A percentile compares a stretch with the other conserved stretches of the same genome.
Evolutionary conservation across 768 basidiomycete species (phyloP).

Genomic region (Auricularia sp.): DNA sequence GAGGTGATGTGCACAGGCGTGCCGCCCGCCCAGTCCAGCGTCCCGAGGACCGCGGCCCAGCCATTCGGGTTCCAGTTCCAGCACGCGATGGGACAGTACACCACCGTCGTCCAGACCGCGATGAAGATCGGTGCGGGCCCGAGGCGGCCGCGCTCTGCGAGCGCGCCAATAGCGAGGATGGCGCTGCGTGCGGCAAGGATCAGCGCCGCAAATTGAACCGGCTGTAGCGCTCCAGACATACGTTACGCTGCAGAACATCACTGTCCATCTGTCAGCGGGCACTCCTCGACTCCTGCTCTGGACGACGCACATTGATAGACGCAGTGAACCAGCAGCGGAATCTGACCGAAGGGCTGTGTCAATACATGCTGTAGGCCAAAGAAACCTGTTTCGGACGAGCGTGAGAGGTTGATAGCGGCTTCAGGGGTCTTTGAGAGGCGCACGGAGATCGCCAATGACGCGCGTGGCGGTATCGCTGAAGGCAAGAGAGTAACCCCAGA

Average conservation of each 20-base stretch:
- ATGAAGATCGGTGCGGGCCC: conserved; percentile 72
- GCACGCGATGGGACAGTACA: conserved; percentile 79
- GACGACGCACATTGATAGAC: conserved; percentile 52
- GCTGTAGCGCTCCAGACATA: neutral
- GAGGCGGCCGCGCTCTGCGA: conserved; percentile 80
- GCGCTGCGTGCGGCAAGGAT: conserved; percentile 13
- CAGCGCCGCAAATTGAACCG: neutral
- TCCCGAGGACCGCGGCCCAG: conserved; percentile 80
- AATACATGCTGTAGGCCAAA: conserved; percentile 70
- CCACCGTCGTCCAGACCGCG: conserved; percentile 78
- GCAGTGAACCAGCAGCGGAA: conserved; percentile 75
- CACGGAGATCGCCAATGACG: conserved; percentile 62
- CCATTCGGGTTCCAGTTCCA: conserved; percentile 79
- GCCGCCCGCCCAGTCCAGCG: conserved; percentile 73
- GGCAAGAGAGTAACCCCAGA: conserved; percentile 67
- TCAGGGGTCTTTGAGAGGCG: conserved; percentile 6
- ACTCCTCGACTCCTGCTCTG: neutral
- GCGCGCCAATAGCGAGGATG: conserved; percentile 22
- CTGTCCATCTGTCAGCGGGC: neutral
- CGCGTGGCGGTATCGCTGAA: conserved; percentile 73
- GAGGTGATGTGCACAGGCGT: conserved; percentile 84
- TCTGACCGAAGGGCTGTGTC: conserved; percentile 51
- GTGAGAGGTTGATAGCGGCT: neutral
- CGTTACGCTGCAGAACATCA: neutral
- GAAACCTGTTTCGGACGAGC: conserved; percentile 27